These are phyloP conservation scores for Smallanthus sonchifolius DNA, from an alignment of 129 eudicot species.

Conservation along the genomic window DNA sequence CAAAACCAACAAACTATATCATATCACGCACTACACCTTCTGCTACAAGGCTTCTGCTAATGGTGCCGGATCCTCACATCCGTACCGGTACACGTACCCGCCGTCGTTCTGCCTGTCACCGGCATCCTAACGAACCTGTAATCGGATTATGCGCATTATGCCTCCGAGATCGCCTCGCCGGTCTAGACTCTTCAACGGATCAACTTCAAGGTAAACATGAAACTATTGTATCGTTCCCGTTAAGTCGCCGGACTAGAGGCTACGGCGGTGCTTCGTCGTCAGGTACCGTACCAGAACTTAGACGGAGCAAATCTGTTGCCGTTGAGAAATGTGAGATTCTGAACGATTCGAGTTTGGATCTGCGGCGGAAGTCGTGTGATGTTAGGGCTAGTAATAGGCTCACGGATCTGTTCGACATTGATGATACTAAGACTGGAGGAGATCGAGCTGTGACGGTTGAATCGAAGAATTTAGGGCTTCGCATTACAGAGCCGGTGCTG, in stretches of 20 bases:
- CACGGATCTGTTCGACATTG: slow-evolving; percentile 27
- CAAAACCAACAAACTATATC: neutral
- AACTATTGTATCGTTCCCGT: slow-evolving; percentile 8
- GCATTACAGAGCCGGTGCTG: slow-evolving; percentile 13
- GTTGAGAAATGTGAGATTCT: slow-evolving; percentile 36
- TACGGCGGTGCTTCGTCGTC: slow-evolving; percentile 14
- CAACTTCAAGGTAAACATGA: slow-evolving; percentile 17
- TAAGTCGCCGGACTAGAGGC: slow-evolving; percentile 17
- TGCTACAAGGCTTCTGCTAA: neutral
- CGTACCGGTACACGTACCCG: slow-evolving; percentile 50
- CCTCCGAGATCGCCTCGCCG: slow-evolving; percentile 77
- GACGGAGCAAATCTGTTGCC: slow-evolving; percentile 72
- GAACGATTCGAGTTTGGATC: slow-evolving; percentile 30
- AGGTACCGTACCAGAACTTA: slow-evolving; percentile 45
- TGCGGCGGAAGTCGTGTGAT: slow-evolving; percentile 60
- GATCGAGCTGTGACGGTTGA: slow-evolving; percentile 37
- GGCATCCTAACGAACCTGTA: slow-evolving; percentile 67
- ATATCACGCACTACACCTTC: neutral
- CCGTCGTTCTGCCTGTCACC: slow-evolving; percentile 67
- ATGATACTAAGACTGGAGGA: slow-evolving; percentile 25
- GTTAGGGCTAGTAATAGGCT: slow-evolving; percentile 36
- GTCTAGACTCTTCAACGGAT: slow-evolving; percentile 43
- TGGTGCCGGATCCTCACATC: slow-evolving; percentile 35
- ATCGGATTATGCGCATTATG: slow-evolving; percentile 87
- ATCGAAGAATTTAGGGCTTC: slow-evolving; percentile 58